A percentile compares a stretch with the other conserved stretches of the same genome.
Evolutionary conservation across 73 alveolate species (phyloP).

Genomic region (Tetrahymena malaccensis): DNA sequence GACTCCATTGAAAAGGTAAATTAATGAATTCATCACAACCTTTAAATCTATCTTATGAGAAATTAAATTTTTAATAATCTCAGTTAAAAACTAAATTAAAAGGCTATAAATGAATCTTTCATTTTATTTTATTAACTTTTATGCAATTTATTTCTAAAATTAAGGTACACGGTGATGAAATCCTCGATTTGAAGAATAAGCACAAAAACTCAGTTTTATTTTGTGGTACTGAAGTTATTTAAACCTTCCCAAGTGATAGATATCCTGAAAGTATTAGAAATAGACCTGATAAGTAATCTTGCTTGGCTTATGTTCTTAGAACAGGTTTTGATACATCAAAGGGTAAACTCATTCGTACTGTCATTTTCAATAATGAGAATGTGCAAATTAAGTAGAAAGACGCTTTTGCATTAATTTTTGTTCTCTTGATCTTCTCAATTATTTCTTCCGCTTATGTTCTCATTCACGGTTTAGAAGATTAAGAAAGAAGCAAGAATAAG

Average conservation of each 20-base stretch:
- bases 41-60: too few relatives aligned
- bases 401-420: constrained; percentile 75
- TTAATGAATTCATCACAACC: background rate
- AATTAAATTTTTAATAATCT: too few relatives aligned
- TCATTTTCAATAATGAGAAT: constrained; percentile 87
- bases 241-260: constrained; percentile 36
- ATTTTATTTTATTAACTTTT: constrained; percentile 67
- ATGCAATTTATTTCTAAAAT: constrained; percentile 67
- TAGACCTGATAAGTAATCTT: background rate
- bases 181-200: constrained; percentile 76
- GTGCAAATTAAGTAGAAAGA: constrained; percentile 89
- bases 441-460: constrained; percentile 86
- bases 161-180: constrained; percentile 30
- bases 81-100: too few relatives aligned
- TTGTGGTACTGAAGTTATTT: constrained; percentile 55
- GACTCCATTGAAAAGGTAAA: constrained; percentile 75
- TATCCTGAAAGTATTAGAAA: background rate
- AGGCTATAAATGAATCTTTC: too few relatives aligned
- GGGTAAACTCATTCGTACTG: constrained; percentile 94
- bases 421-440: constrained; percentile 81
- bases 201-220: constrained; percentile 69
- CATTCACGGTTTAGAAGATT: constrained; percentile 75
- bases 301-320: constrained; percentile 62
- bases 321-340: constrained; percentile 92
- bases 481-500: constrained; percentile 79